These are phyloP conservation scores for Bimuria novae-zelandiae DNA, from an alignment of 2,329 filamentous ascomycete species.

Conservation along the genomic window DNA sequence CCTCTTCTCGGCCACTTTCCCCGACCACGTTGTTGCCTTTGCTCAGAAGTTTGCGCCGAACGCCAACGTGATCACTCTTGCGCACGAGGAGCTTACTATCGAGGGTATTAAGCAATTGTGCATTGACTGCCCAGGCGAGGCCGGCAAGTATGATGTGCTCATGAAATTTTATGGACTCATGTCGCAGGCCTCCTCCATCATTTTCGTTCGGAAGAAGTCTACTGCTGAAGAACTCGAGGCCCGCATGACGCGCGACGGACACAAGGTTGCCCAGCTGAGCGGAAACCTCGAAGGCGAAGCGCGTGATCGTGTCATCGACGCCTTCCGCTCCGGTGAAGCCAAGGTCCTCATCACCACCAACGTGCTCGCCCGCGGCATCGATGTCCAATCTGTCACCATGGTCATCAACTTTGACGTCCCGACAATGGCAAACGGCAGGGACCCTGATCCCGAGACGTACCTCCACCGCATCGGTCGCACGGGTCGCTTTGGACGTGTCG, in stretches of 20 bases:
- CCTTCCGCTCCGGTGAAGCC: conserved; percentile 82
- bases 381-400: conserved; percentile 90
- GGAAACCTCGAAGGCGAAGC: conserved; percentile 83
- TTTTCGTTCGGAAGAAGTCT: conserved; percentile 80
- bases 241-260: conserved; percentile 85
- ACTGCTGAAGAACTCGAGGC: conserved; percentile 84
- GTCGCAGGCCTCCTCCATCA: conserved; percentile 96
- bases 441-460: conserved; percentile 90
- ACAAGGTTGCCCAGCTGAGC: conserved; percentile 88
- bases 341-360: conserved; percentile 99
- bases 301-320: conserved; percentile 81
- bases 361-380: conserved; percentile 92
- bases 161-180: conserved; percentile 94
- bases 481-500: conserved; percentile 93
- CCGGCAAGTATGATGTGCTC: conserved; percentile 84
- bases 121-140: conserved; percentile 83
- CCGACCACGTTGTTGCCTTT: conserved; percentile 81
- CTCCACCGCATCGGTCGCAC: conserved; percentile 97
- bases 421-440: conserved; percentile 60
- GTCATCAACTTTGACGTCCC: conserved; percentile 88
- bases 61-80: conserved; percentile 84
- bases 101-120: conserved; percentile 98
- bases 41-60: conserved; percentile 82
- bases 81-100: conserved; percentile 90
- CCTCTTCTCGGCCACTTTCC: conserved; percentile 94